Base-by-base conservation (phyloP, 345 rosid genomes). In the Hypericum androsaemum region DNA sequence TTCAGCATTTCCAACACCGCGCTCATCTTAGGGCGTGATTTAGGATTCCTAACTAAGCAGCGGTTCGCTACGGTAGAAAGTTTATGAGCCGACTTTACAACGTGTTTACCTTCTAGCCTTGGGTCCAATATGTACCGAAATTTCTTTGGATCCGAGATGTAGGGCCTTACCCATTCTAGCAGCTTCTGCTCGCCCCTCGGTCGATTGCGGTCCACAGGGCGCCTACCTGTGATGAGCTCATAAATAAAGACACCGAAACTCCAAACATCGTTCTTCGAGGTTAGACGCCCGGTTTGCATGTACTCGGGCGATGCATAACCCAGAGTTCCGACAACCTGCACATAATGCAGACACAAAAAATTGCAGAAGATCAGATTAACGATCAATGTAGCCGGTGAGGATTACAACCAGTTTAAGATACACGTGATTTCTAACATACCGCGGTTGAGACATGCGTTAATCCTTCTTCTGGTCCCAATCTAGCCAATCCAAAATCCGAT, bases 251-350 rank as follows among this genome's bases (percentile, higher is more conserved):
- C 95, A 5, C 95, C 95, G 52, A 75, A 89, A 67, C 95, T 77
- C 95, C 95, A 86, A 16, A 90, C 87, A 22, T 90, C 98, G 51
- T 71, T 90, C 81, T 83, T 80, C 12, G 78, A 75, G 38, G 95
- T 88, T 41, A 86, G 77, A 59, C 92, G 87, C 7, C 96, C 96
- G 0, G 96, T 83, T 37, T 74, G 90, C 46, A 89, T 22, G 56
- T 89, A 89, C 14, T 89, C 97, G 2, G 95, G 97, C 40, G 98
- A 84, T 7, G 85, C 92, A 76, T 90, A 90, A 58, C 94, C 96
- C 83, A 79, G 67, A 50, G 98, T 90, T 50, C 96, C 98, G 39
- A 90, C 92, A 43, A 84, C 95, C 95, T 87, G 64, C 32, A 22
- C 32, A 22, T 22, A 22, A 22, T 22, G 53, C 52, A n/a, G 41